A percentile compares a stretch with the other conserved stretches of the same genome.
These are phyloP conservation scores for Stephanodiscus triporus DNA, from an alignment of 108 stramenopile genomes.

Conservation along the genomic window DNA sequence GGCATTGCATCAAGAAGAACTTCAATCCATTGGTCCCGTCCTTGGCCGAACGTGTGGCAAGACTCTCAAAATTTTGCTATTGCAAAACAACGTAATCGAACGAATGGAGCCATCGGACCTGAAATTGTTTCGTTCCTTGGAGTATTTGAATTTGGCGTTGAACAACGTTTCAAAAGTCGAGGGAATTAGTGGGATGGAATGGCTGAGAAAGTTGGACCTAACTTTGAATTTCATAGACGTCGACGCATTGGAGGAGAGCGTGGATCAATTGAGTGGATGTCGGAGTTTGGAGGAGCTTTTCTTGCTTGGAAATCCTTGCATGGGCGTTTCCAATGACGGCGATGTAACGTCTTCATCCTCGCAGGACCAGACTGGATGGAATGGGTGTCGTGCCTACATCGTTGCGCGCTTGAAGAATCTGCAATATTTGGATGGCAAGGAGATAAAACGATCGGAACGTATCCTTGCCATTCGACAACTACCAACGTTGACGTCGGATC, in stretches of 20 bases:
- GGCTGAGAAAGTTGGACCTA: conserved; percentile 85
- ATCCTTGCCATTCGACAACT: conserved; percentile 69
- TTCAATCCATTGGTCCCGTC: conserved; percentile 74
- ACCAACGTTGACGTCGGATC: conserved; percentile 51
- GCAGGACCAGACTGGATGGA: conserved; percentile 46
- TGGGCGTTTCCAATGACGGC: conserved; percentile 40
- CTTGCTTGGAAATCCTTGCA: conserved; percentile 87
- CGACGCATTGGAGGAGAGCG: conserved; percentile 65
- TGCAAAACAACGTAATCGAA: conserved; percentile 89
- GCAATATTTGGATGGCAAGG: conserved; percentile 72
- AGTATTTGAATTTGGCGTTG: conserved; percentile 90
- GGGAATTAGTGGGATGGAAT: conserved; percentile 61
- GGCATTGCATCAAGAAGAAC: conserved; percentile 90
- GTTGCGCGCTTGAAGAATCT: conserved; percentile 75
- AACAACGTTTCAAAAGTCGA: conserved; percentile 86
- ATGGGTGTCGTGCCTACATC: conserved; percentile 63
- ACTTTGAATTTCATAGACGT: conserved; percentile 90
- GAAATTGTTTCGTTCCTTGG: conserved; percentile 76
- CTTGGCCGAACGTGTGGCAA: conserved; percentile 77
- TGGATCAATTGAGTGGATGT: conserved; percentile 56
- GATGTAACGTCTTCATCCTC: not conserved
- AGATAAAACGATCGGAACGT: conserved; percentile 68
- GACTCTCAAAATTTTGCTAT: conserved; percentile 82
- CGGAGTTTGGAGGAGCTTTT: conserved; percentile 70
- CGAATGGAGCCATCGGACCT: conserved; percentile 64